A percentile compares a stretch with the other conserved stretches of the same genome.
These are phyloP conservation scores for Chalaropsis thielavioides DNA, from an alignment of 2,329 filamentous ascomycete genomes.

Conservation along the genomic window DNA sequence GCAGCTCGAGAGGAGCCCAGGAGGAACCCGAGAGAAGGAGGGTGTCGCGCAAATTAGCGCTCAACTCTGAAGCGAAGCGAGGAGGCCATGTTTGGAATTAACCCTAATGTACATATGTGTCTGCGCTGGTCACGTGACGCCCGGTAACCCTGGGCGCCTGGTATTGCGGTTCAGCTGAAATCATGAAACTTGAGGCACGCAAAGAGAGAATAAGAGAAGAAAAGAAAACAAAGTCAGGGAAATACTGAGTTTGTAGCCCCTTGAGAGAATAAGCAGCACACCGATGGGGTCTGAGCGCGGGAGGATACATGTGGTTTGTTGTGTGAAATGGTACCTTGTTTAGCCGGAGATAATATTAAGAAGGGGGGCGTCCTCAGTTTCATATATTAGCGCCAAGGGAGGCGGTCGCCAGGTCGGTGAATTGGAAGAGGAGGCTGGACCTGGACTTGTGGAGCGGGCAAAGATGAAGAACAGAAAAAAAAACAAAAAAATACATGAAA, in stretches of 20 bases:
- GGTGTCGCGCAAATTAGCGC: not conserved
- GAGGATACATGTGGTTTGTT: not conserved
- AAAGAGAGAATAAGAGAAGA: not conserved
- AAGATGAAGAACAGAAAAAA: not conserved
- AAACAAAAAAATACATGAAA: not conserved
- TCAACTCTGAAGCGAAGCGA: slow-evolving; percentile 3
- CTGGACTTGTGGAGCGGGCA: not conserved
- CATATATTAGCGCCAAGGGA: slow-evolving; percentile 9
- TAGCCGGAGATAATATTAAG: slow-evolving; percentile 11
- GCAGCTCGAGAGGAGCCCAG: not conserved
- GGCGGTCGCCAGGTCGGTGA: not conserved
- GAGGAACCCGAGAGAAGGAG: not conserved
- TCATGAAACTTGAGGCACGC: not conserved
- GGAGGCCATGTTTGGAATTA: not conserved
- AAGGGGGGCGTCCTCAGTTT: slow-evolving; percentile 6
- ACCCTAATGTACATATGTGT: not conserved
- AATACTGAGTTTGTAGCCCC: not conserved
- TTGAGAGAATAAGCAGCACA: not conserved
- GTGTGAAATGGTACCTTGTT: slow-evolving; percentile 2
- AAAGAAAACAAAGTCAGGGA: not conserved
- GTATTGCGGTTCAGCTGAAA: not conserved
- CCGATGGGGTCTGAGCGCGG: not conserved
- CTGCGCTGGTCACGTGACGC: not conserved
- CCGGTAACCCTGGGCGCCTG: not conserved
- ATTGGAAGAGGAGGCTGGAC: not conserved